Percentiles rank a stretch among this genome's conserved stretches.
Conservation (phyloP, 257 asterid species). For the Haberlea rhodopensis region DNA sequence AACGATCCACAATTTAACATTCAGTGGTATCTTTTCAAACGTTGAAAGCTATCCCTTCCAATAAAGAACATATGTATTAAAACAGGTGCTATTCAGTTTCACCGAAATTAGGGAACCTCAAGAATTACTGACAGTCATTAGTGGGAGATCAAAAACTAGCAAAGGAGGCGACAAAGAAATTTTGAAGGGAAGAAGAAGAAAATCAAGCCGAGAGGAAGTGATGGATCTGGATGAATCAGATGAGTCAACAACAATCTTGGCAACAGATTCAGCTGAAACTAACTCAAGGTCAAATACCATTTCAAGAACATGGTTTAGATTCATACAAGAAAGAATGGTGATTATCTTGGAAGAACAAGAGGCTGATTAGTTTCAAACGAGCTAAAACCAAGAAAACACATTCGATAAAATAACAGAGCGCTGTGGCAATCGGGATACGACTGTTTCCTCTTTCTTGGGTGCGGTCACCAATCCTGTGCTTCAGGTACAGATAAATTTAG, state of each 20-base stretch:
- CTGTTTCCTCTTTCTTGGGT: slow-evolving; percentile 10
- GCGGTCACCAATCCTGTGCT: slow-evolving; percentile 11
- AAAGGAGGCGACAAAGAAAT: neutral
- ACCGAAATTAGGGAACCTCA: slow-evolving; percentile 41
- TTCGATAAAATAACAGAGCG: slow-evolving; percentile 23
- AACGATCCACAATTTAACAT: too few species aligned
- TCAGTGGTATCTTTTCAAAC: too few species aligned
- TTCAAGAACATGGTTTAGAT: slow-evolving; percentile 25
- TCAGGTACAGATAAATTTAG: slow-evolving; percentile 27
- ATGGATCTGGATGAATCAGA: slow-evolving; percentile 29
- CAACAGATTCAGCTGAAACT: slow-evolving; percentile 18
- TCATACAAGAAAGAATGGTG: slow-evolving; percentile 45
- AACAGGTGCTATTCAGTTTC: slow-evolving; percentile 48
- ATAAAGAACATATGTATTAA: neutral
- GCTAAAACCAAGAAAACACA: slow-evolving; percentile 38
- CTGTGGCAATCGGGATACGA: slow-evolving; percentile 8
- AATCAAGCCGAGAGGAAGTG: slow-evolving; percentile 34
- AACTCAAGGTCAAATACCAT: slow-evolving; percentile 9
- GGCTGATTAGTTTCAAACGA: slow-evolving; percentile 52
- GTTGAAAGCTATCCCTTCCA: neutral
- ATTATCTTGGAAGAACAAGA: slow-evolving; percentile 57
- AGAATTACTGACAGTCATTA: slow-evolving; percentile 16
- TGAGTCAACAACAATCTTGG: slow-evolving; percentile 19
- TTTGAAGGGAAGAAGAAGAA: slow-evolving; percentile 35
- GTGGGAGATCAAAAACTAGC: slow-evolving; percentile 1